A percentile compares a stretch with the other conserved stretches of the same genome.
Evolutionary conservation across 441 rosid species (phyloP).

Genomic region (Aleurites moluccanus): DNA sequence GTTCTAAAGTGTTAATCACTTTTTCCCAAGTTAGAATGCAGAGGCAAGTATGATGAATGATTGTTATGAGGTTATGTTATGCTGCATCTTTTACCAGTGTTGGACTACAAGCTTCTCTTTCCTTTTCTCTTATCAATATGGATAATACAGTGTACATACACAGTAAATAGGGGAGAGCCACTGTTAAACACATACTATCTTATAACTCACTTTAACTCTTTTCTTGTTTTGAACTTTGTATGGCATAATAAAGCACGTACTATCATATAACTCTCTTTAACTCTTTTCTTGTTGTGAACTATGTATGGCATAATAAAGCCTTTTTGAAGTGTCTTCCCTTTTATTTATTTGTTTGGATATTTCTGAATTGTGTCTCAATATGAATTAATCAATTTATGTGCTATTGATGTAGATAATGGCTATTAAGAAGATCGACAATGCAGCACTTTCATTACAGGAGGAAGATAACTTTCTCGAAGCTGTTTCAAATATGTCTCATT

Average conservation of each 20-base stretch:
- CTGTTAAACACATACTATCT: neutral
- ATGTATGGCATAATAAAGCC: neutral
- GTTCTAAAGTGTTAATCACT: neutral
- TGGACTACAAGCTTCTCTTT: neutral
- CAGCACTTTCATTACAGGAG: constrained; percentile 83
- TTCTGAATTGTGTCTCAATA: neutral
- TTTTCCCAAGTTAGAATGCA: neutral
- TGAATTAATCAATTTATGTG: constrained; percentile 19
- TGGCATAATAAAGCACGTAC: neutral
- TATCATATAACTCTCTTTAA: neutral
- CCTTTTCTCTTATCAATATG: neutral
- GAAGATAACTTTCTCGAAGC: constrained; percentile 94
- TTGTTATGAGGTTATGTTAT: neutral
- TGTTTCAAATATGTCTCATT: constrained; percentile 82
- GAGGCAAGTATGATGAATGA: neutral
- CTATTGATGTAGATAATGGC: constrained; percentile 60
- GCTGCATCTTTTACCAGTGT: neutral
- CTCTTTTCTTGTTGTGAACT: neutral
- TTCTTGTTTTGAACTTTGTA: neutral
- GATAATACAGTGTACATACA: neutral
- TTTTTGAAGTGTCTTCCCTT: neutral
- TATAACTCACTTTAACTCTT: neutral
- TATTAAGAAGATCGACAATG: constrained; percentile 88
- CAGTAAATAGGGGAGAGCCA: neutral
- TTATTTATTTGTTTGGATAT: neutral